Evolutionary conservation across 106 monocot genomes (phyloP), one percentile per base, ranked within the genome.

Genomic region (Apostasia shenzhenica): DNA sequence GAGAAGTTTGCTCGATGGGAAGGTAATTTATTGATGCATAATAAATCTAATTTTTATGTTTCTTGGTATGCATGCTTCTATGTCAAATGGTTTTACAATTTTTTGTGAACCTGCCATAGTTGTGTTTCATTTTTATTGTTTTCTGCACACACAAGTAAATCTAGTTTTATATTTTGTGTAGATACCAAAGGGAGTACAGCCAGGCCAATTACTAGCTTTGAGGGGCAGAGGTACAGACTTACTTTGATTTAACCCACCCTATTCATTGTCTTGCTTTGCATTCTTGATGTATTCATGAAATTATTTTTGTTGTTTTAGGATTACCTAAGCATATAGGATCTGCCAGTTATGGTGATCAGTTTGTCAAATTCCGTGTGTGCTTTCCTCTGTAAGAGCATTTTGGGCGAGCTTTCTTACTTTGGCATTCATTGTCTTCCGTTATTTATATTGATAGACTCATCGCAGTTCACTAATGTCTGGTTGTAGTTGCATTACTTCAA

Each of bases 181-280:
- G 94, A 94, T 94, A 85, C 94, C 94, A 4, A 84, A 70, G 69
- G 91, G 91, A 75, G 84, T 91, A 52, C 87, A 91, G 58, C 87
- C 76, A 4, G 87, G 82, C 59, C 84, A 91, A 69, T 72, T 87
- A 7, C 63, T 87, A 48, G 74, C 82, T 72, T 66, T 91, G 44
- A 80, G 82, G 57, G 94, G 87, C 43, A 90, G 70, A 90, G 94
- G 94, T 94, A 85, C 55, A 55, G 26, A 26, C 39, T 56, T 49
- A 11, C 7, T 5, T 11, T 53, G 48, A 63, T 65, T 11, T 68
- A n/a, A 41, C 6, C 41, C 0, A 37, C 9, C 11, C 41, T 39
- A 51, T 48, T 48, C 54, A 43, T 41, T 68, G 45, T 57, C 8
- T 11, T 26, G 1, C 37, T 57, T 52, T 48, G 4, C 4, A 44